Base-by-base conservation (phyloP, 768 basidiomycete genomes). In the Crassisporium funariophilum region DNA sequence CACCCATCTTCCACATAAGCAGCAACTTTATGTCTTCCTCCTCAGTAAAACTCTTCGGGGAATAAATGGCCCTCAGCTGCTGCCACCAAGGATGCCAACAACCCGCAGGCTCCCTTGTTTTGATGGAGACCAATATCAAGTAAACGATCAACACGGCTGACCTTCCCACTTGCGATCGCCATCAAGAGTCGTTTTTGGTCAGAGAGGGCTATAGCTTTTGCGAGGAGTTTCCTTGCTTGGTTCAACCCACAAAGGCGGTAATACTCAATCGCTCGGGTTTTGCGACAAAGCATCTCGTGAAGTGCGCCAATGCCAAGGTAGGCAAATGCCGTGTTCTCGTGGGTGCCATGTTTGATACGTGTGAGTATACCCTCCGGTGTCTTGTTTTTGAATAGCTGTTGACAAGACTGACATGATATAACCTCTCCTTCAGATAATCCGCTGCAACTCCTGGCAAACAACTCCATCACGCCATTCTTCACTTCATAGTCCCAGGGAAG, bases 401-500 rank as follows among this genome's bases (percentile, higher is more conserved):
- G 43, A 35, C 49, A 45, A 8, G 34, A 13, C 10, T 35, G 31
- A 31, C 41, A 48, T 5, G 17, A 22, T 31, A 12, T 2, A 24
- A 19, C 1, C 36, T 24, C 25, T 45, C 38, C 35, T n/a, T 19
- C 25, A 17, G 17, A 53, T 21, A 35, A 4, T 7, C 25, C 27
- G 16, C 8, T 42, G 31, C 21, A 59, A 15, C 35, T 46, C 19
- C 46, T 24, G 5, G 44, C 23, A 42, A 44, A 41, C 15, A 65
- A 34, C n/a, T 5, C 45, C 52, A 53, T 53, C 21, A 16, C n/a
- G 11, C 54, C 50, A 33, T 54, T 47, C 1, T 20, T 11, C 1
- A 54, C 48, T 2, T 20, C 12, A 41, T 60, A 64, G 38, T 55
- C 35, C 64, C 63, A 66, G 9, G 63, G 61, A 38, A 55, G 40